Evolutionary conservation across 257 asterid species (phyloP), one percentile per base, ranked within the genome.

Genomic region (Plectranthus barbatus): DNA sequence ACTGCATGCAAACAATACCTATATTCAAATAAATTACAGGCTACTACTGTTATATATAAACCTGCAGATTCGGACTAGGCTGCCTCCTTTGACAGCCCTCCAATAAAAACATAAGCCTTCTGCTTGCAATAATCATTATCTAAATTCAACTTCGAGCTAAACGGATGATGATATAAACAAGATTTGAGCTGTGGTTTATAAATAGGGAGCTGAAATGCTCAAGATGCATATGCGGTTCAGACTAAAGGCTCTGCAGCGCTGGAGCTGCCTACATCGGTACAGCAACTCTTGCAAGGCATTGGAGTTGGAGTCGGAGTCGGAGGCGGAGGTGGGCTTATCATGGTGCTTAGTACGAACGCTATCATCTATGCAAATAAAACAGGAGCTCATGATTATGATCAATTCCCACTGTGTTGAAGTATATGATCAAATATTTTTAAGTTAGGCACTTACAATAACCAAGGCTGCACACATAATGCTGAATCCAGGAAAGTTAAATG

Each of bases 401-500:
- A 10, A 1, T 10, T 0, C 1, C 3, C 8, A 33, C 5, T 34
- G 13, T 7, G 11, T 36, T 36, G 36, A 36, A n/a, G 8, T 33
- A 50, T 4, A 9, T 18, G 7, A 33, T 31, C 9, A 9, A 9
- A 6, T 55, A 33, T 33, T 5, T 52, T 15, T 3, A 31, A 10
- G 20, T 15, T n/a, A 10, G 53, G 37, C 1, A 46, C 96, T 84
- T 82, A 89, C 96, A 56, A 83, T 88, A 47, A 76, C 77, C 54
- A 92, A 69, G 67, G 82, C 86, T 42, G 96, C 80, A 67, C 94
- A 84, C 81, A 86, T 76, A 47, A 92, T 79, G 67, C 95, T 83
- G 83, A 92, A 90, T 71, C 99, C 97, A 0, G 99, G 97, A 76
- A 82, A 92, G 79, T 83, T 66, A 63, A 92, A 92, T 5, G 97